Evolutionary conservation across 2,329 filamentous ascomycete species (phyloP).

Genomic region (Rutstroemia sp.): DNA sequence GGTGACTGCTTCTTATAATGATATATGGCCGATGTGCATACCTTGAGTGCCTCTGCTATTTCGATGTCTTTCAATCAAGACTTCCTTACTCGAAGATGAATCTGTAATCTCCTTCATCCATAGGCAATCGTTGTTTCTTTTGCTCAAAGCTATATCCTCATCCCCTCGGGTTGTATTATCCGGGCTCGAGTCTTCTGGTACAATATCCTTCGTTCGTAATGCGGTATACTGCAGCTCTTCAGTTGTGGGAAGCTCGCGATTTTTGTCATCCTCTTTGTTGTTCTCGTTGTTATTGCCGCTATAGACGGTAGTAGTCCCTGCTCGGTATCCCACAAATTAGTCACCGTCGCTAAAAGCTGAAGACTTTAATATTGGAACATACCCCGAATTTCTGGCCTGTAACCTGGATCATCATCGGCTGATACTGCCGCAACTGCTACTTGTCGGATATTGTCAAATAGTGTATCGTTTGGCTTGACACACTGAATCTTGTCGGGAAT

Average conservation of each 20-base stretch:
- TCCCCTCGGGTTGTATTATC: no score
- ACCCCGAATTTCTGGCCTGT: not conserved
- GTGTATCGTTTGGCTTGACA: not conserved
- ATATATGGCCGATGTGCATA: not conserved
- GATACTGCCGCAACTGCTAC: no score
- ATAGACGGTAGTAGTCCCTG: not conserved
- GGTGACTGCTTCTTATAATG: no score
- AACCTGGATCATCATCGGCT: not conserved
- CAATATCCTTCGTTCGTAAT: no score
- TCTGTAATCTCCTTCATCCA: not conserved
- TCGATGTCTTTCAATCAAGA: not conserved
- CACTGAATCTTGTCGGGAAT: not conserved
- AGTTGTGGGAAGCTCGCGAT: no score
- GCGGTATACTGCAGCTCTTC: no score
- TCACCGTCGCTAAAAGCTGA: not conserved
- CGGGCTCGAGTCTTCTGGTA: no score
- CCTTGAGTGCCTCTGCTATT: not conserved
- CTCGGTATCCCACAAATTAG: not conserved
- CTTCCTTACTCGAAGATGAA: not conserved
- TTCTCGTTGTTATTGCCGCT: not conserved
- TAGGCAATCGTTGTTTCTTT: not conserved
- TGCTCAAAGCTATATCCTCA: constrained; percentile 7
- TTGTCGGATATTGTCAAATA: no score
- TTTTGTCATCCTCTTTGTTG: no score
- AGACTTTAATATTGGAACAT: not conserved